Conservation (phyloP, 2,329 filamentous ascomycete species). For the Phialophora verrucosa region DNA sequence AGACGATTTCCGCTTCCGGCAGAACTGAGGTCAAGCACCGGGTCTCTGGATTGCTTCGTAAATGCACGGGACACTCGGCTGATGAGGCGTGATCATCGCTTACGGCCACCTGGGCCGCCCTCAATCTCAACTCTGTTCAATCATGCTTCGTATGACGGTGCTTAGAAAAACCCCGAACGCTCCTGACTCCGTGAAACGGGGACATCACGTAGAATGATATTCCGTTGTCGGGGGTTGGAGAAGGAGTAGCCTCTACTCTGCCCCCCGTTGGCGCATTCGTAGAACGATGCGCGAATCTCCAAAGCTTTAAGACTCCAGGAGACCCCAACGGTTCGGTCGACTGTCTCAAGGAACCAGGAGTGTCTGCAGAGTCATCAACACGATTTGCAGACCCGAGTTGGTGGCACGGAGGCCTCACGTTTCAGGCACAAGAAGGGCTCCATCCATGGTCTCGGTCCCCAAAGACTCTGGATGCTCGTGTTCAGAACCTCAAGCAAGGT, state of each 20-base stretch:
- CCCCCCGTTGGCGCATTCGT: conserved; percentile 27
- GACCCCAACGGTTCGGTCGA: conserved; percentile 15
- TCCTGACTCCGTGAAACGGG: conserved; percentile 21
- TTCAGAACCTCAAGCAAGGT: conserved; percentile 10
- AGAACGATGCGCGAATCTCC: conserved; percentile 13
- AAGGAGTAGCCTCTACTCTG: conserved; percentile 12
- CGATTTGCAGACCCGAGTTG: conserved; percentile 36
- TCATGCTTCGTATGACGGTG: conserved; percentile 12
- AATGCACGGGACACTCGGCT: conserved; percentile 22
- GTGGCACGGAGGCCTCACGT: conserved; percentile 25
- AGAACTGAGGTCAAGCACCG: conserved; percentile 23
- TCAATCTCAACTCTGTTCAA: conserved; percentile 28
- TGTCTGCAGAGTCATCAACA: conserved; percentile 15
- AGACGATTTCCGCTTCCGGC: conserved; percentile 31
- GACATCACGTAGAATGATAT: conserved; percentile 26
- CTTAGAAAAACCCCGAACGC: not conserved
- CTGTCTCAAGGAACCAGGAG: conserved; percentile 31
- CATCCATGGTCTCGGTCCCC: conserved; percentile 13
- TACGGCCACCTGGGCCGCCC: conserved; percentile 16
- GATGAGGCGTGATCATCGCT: conserved; percentile 11
- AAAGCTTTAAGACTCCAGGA: conserved; percentile 3
- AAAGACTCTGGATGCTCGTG: conserved; percentile 5
- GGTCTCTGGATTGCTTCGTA: conserved; percentile 26
- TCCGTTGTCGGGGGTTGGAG: conserved; percentile 23
- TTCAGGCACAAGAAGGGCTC: conserved; percentile 24